Percentiles rank a stretch among this genome's conserved stretches.
These are phyloP conservation scores for Saprolegnia parasitica DNA, from an alignment of 352 stramenopile species.

Conservation along the genomic window DNA sequence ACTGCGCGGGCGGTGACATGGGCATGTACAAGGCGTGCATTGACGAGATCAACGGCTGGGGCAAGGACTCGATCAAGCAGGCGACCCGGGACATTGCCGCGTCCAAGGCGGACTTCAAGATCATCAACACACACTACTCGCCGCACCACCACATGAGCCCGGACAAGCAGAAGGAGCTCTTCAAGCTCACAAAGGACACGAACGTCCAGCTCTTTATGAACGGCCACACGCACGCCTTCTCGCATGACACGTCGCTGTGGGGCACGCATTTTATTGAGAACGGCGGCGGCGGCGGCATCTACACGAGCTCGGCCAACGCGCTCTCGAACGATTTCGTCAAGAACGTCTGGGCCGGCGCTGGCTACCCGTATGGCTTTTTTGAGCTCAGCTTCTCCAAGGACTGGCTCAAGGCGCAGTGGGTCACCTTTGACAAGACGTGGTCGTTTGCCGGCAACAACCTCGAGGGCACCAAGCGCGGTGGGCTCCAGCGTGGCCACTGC, in stretches of 20 bases:
- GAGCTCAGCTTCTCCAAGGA: slow-evolving; percentile 50
- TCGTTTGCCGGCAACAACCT: slow-evolving; percentile 46
- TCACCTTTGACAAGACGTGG: slow-evolving; percentile 64
- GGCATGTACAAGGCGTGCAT: slow-evolving; percentile 41
- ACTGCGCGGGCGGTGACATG: slow-evolving; percentile 34
- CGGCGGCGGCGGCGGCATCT: slow-evolving; percentile 67
- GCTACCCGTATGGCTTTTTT: slow-evolving; percentile 73
- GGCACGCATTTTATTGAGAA: slow-evolving; percentile 75
- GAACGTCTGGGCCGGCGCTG: slow-evolving; percentile 53
- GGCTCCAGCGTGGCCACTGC: slow-evolving; percentile 65
- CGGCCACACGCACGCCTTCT: slow-evolving; percentile 33
- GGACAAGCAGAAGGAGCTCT: slow-evolving; percentile 53
- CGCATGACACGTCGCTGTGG: slow-evolving; percentile 34
- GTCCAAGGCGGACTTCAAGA: slow-evolving; percentile 44
- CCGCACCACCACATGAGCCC: slow-evolving; percentile 38
- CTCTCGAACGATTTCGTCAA: slow-evolving; percentile 44
- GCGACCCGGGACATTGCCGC: slow-evolving; percentile 32
- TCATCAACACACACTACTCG: slow-evolving; percentile 46
- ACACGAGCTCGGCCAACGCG: slow-evolving; percentile 66
- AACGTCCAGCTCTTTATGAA: slow-evolving; percentile 30
- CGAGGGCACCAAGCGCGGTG: slow-evolving; percentile 42
- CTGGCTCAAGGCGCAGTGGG: slow-evolving; percentile 66
- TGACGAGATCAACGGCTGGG: slow-evolving; percentile 39
- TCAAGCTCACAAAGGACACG: slow-evolving; percentile 34
- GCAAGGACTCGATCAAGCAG: slow-evolving; percentile 33